These are phyloP conservation scores for Carex scoparia DNA, from an alignment of 176 grass and related monocot species.

Conservation along the genomic window DNA sequence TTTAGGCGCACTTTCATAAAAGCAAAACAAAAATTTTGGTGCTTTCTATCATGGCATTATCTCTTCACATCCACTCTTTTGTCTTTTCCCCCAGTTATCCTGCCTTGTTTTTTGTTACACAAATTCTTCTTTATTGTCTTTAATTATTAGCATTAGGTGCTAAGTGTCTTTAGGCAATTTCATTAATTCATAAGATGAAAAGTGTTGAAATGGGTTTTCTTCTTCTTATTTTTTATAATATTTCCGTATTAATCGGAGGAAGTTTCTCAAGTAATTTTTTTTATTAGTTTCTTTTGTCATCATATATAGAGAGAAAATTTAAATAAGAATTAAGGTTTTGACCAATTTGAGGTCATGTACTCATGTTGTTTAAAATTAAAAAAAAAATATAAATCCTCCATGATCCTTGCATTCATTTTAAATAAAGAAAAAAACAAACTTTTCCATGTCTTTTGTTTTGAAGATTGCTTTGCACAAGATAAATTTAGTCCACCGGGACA, in stretches of 20 bases:
- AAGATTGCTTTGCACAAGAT: background rate
- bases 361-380: background rate
- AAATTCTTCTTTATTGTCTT: constrained; percentile 22
- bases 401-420: background rate
- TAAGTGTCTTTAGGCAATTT: background rate
- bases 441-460: background rate
- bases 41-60: constrained; percentile 4
- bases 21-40: background rate
- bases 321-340: background rate
- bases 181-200: background rate
- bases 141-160: background rate
- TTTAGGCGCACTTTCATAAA: background rate
- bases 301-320: background rate
- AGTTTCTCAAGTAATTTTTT: background rate
- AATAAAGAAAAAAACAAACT: background rate
- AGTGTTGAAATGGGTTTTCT: background rate
- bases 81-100: constrained; percentile 7
- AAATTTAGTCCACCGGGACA: background rate
- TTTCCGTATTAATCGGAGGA: background rate
- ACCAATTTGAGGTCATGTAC: background rate
- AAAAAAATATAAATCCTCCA: background rate
- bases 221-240: background rate
- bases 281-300: background rate
- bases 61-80: constrained; percentile 15
- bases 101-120: constrained; percentile 16